These are phyloP conservation scores for Hysterangium stoloniferum DNA, from an alignment of 768 basidiomycete species.

Conservation along the genomic window DNA sequence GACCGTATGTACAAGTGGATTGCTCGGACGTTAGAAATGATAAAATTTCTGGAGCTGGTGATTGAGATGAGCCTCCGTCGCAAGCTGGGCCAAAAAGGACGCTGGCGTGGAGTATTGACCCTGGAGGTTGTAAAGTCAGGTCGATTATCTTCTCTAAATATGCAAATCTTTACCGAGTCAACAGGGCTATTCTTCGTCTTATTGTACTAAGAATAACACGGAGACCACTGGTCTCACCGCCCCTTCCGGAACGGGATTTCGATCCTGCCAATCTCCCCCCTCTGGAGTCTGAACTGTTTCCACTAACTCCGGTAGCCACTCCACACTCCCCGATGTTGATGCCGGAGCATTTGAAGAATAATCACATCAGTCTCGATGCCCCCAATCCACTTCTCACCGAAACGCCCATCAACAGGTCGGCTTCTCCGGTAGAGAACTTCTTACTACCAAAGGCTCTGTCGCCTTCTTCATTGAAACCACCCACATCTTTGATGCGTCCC, in stretches of 20 bases:
- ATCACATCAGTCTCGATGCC: slow-evolving; percentile 51
- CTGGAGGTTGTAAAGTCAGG: slow-evolving; percentile 83
- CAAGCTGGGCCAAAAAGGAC: slow-evolving; percentile 51
- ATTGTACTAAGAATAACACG: slow-evolving; percentile 66
- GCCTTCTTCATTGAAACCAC: slow-evolving; percentile 62
- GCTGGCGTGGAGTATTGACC: slow-evolving; percentile 71
- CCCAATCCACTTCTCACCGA: slow-evolving; percentile 53
- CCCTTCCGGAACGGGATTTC: slow-evolving; percentile 82
- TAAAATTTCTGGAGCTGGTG: slow-evolving; percentile 76
- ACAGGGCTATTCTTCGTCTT: slow-evolving; percentile 69
- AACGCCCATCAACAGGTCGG: slow-evolving; percentile 43
- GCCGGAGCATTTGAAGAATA: slow-evolving; percentile 78
- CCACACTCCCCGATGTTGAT: slow-evolving; percentile 46
- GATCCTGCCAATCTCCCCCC: slow-evolving; percentile 64
- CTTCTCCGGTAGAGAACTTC: slow-evolving; percentile 66
- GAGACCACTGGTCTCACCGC: slow-evolving; percentile 66
- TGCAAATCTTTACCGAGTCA: slow-evolving; percentile 10
- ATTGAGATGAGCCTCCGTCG: slow-evolving; percentile 83
- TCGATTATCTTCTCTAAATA: background rate
- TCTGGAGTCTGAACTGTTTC: slow-evolving; percentile 38
- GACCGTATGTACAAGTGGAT: slow-evolving; percentile 69
- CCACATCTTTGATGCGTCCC: slow-evolving; percentile 55
- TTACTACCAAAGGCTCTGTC: slow-evolving; percentile 76
- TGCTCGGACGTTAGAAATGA: slow-evolving; percentile 63
- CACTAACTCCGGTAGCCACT: slow-evolving; percentile 51